Evolutionary conservation across 164 flowering plant species (phyloP), one percentile per base, ranked within the genome.

Genomic region (Umbellularia californica): DNA sequence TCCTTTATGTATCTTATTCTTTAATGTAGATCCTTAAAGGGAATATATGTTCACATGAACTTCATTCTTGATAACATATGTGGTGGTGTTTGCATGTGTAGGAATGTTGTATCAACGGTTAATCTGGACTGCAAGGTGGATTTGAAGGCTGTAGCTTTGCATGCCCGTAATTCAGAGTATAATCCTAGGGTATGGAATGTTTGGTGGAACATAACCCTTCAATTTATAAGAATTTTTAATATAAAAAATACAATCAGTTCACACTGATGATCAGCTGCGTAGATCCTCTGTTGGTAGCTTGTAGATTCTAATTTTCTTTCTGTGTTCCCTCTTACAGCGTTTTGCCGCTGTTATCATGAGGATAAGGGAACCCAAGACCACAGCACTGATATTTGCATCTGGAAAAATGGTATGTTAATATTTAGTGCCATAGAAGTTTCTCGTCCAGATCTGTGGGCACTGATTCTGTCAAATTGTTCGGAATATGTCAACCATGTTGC

Each of bases 271-370:
- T 55, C 17, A 14, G 17, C 17, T 19, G 60, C n/a, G 5, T 17
- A 55, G 5, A 55, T 55, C 20, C 5, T 17, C 60, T 55, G 17
- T 55, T 14, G 17, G 20, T 20, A 15, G 20, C n/a, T 55, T 55
- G 60, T 3, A 55, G 60, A 6, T 55, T 2, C 60, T 55, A 55
- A 55, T 55, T 55, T 55, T n/a, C 60, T 14, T 55, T 28, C 41
- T 28, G 19, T 2, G 25, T 12, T 66, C 15, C 17, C 15, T 69
- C 28, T 67, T 77, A 35, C 93, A 92, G 95, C 98, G 97, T 85
- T 94, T 92, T 85, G 97, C 98, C 79, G 98, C 98, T 51, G 94
- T 94, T 3, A 94, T 92, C 50, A 94, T 94, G 98, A 86, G 97
- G 76, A 88, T 94, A 58, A 87, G 97, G 79, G 95, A 92, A 24